phyloP scores from a whole-genome alignment of 176 grass and related monocot species.

The Paspalum notatum region DNA sequence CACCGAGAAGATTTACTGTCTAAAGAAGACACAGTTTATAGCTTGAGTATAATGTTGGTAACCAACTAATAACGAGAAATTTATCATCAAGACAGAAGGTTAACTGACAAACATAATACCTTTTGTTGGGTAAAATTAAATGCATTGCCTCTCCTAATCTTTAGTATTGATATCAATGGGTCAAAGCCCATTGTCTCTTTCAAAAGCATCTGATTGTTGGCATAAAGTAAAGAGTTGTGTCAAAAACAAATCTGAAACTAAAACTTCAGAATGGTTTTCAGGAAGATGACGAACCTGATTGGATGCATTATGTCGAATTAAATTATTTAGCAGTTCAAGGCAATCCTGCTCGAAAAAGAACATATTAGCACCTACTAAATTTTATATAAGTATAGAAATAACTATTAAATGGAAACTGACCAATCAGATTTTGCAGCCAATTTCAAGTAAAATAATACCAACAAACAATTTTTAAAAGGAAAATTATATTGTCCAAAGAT shows the following conservation, averaged over 20 bases:
- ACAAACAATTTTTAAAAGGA: constrained; percentile 24
- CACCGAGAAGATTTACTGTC: constrained; percentile 97
- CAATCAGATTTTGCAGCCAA: not conserved
- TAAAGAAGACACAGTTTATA: constrained; percentile 59
- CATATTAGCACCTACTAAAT: constrained; percentile 43
- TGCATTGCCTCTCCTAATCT: constrained; percentile 95
- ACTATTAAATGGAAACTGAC: constrained; percentile 18
- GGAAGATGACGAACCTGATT: constrained; percentile 73
- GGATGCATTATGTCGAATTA: constrained; percentile 83
- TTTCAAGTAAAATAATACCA: constrained; percentile 20
- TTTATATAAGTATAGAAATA: constrained; percentile 30
- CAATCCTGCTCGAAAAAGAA: constrained; percentile 72
- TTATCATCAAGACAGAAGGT: constrained; percentile 19
- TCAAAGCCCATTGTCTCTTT: constrained; percentile 99
- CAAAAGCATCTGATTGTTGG: constrained; percentile 79
- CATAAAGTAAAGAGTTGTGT: constrained; percentile 31
- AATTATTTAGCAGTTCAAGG: constrained; percentile 95
- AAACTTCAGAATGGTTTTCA: constrained; percentile 34
- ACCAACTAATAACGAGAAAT: constrained; percentile 15
- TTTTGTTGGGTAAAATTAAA: constrained; percentile 99
- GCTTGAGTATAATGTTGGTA: constrained; percentile 42
- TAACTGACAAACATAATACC: constrained; percentile 50
- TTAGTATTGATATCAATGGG: constrained; percentile 93
- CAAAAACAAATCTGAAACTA: constrained; percentile 28
- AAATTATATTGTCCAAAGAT: constrained; percentile 24